Evolutionary conservation across 495 filamentous ascomycete genomes (phyloP), one percentile per base, ranked within the genome.

Genomic region (Hypomontagnella monticulosa): DNA sequence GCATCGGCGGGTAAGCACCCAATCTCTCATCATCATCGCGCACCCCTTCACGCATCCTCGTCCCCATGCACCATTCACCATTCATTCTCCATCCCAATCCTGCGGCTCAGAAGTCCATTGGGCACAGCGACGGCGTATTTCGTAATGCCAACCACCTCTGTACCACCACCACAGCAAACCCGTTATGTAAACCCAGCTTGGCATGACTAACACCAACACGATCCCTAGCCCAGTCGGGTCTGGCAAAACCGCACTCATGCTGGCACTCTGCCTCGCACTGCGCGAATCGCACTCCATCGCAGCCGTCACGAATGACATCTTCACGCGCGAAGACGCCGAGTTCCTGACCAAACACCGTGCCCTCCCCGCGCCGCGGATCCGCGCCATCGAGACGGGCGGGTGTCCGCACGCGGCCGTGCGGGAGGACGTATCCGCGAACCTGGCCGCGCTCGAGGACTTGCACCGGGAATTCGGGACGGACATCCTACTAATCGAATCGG

Each of bases 251-350:
- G 95, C 95, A 40, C 84, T 98, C 16, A 97, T 98, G 94, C 87
- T 96, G 7, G 87, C 91, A 23, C 86, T 97, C 65, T 96, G 92
- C 78, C 88, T 83, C 30, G 87, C 88, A 27, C 86, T 99, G 2
- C 88, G 95, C 32, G 79, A 86, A 46, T 73, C 84, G 20, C 91
- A 92, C 81, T 92, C 88, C 70, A 89, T 99, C 67, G 95, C 95
- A 3, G 95, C 93, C 37, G 93, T 99, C 2, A 99, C 95, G 27
- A 99, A 99, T 81, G 95, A 99, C 81, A 98, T 98, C 83, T 99
- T 99, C 85, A 98, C 95, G 20, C 90, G 91, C 61, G 95, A 99
- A 81, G 95, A 99, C 79, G 91, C 92, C 78, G 95, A 98, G 73
- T 99, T 99, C 84, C 90, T 99, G 0, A 93, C 91, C 54, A 86